Base-by-base conservation (phyloP, 1,139 yeast species). In the Yamadazyma oceani region DNA sequence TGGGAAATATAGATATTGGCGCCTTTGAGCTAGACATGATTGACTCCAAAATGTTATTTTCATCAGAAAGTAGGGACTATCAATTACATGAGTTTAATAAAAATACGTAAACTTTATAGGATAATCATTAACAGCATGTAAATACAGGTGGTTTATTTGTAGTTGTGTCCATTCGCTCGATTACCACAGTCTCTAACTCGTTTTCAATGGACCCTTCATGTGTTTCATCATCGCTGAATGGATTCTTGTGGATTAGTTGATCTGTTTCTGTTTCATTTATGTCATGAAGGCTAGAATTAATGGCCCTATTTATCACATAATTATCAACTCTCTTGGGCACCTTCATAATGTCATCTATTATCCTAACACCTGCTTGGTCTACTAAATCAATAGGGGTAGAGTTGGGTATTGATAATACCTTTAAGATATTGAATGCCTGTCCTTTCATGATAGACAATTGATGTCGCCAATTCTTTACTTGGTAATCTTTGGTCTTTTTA, bases 401-500 rank as follows among this genome's bases (percentile, higher is more conserved):
- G 32, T 73, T 71, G 1, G 69, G 66, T 30, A 68, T 60, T 49
- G 78, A 79, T 37, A 84, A 58, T 1, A 82, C 72, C 47, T 84
- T 88, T 4, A 83, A 84, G 6, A 84, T 83, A 48, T 83, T 83
- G 59, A 82, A 83, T 0, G 92, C 88, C 51, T 85, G 92, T 0
- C 94, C 94, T 51, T 84, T 84, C 50, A 85, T 51, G 1, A 84
- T 84, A 0, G 87, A 81, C 66, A 83, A 68, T 51, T 85, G 92
- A 41, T 77, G 74, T 30, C 61, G 64, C 82, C 86, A 84, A 80
- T 82, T 72, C 34, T 87, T 62, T 44, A 75, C 79, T 44, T 75
- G 78, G 54, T 82, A 83, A 44, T 82, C 86, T 2, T 71, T 58
- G 52, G 83, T 89, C 34, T 74, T 65, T 35, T 69, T 61, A 46